phyloP scores from a whole-genome alignment of 2,329 filamentous ascomycete species.

The Aspergillus ruber region DNA sequence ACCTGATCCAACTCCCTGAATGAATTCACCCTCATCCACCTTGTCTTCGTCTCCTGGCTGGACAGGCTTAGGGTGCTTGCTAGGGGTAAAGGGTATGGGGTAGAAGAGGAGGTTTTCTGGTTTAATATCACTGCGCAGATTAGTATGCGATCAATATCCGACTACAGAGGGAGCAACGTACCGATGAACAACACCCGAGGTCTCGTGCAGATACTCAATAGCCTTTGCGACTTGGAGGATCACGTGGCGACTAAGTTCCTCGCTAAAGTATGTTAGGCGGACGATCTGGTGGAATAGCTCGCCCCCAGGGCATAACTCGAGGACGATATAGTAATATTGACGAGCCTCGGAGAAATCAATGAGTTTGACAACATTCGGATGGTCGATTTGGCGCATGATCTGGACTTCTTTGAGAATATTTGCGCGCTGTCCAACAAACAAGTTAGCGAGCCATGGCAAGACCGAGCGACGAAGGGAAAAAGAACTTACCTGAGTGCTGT shows the following conservation, averaged over 20 bases:
- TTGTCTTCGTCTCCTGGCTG: slow-evolving; percentile 93
- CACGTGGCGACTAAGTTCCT: slow-evolving; percentile 88
- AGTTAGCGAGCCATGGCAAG: slow-evolving; percentile 12
- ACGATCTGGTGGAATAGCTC: slow-evolving; percentile 99
- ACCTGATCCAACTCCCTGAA: slow-evolving; percentile 71
- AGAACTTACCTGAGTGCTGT: slow-evolving; percentile 84
- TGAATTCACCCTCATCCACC: slow-evolving; percentile 90
- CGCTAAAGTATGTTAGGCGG: slow-evolving; percentile 95
- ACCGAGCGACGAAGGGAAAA: slow-evolving; percentile 42
- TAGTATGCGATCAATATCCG: not conserved
- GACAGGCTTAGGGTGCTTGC: slow-evolving; percentile 71
- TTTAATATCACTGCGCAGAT: slow-evolving; percentile 58
- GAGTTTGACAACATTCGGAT: slow-evolving; percentile 91
- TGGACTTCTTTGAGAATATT: slow-evolving; percentile 98
- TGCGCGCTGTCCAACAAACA: slow-evolving; percentile 60
- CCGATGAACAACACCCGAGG: slow-evolving; percentile 94
- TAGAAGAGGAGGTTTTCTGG: slow-evolving; percentile 95
- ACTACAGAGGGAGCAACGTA: slow-evolving; percentile 41
- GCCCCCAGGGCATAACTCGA: slow-evolving; percentile 89
- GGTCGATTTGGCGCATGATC: slow-evolving; percentile 95
- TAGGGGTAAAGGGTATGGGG: slow-evolving; percentile 73
- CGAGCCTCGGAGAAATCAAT: slow-evolving; percentile 88
- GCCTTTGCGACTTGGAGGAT: slow-evolving; percentile 94
- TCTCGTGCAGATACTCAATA: slow-evolving; percentile 87
- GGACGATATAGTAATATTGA: slow-evolving; percentile 95